Base-by-base conservation (phyloP, 257 asterid genomes). In the Salvia hispanica region DNA sequence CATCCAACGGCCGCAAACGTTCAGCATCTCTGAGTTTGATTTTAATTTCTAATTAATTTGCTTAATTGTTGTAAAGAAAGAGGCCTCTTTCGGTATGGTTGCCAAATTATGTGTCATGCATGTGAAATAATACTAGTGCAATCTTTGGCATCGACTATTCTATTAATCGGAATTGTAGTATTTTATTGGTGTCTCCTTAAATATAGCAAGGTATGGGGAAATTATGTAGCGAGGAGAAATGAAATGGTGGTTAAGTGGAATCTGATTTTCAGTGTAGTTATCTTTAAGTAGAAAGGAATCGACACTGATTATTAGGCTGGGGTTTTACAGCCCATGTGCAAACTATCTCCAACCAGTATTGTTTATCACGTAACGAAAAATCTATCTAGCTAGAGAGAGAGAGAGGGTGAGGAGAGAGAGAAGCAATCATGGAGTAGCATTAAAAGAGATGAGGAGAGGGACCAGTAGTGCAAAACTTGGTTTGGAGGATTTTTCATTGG, bases 71-170 rank as follows among this genome's bases (percentile, higher is more conserved):
- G 86, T 82, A 71, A 75, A 68, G 67, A 70, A 43, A 59, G 75
- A 67, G 56, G 46, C 53, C 4, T 61, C 62, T 71, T 53, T 62
- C 58, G 43, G 46, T 44, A 61, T 59, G 39, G 43, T 78, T 80
- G 74, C 78, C 80, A 83, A 69, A 79, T 76, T 67, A 77, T 67
- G 74, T 72, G 74, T 82, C 92, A 78, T 81, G 94, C 94, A 83
- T 77, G 88, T 86, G 73, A 57, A 73, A 79, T 61, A 81, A 81
- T 76, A 67, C 46, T 47, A 34, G 37, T 34, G 53, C 64, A 64
- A 53, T 74, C 64, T 75, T 31, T 75, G 71, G 79, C 77, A 63
- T 51, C 48, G 13, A n/a, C 31, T n/a, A 59, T 0, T 40, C 13
- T 34, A 25, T 25, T 25, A 25, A 25, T 25, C 31, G 3, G 31